Percentiles rank a stretch among this genome's conserved stretches.
Conservation (phyloP, 331 rosid genomes). For the Malus hybrid region DNA sequence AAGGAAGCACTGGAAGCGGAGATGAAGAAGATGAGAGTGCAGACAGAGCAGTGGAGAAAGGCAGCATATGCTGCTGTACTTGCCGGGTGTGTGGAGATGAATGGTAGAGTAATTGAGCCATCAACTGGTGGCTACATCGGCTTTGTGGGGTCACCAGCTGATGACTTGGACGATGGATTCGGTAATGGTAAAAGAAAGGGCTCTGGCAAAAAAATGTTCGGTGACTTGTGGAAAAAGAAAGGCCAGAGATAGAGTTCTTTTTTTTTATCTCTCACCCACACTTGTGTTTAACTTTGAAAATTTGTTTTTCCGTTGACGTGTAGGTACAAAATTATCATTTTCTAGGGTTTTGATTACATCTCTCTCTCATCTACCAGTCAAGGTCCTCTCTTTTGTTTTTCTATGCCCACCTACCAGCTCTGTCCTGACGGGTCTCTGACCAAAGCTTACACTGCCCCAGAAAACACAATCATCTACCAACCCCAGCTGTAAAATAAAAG, state of each 20-base stretch:
- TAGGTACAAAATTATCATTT: neutral
- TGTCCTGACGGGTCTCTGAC: no score
- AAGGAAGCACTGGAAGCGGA: slow-evolving; percentile 61
- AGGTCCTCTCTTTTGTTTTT: no score
- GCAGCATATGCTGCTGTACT: slow-evolving; percentile 89
- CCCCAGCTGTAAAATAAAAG: no score
- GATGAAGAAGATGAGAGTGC: slow-evolving; percentile 80
- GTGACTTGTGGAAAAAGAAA: slow-evolving; percentile 82
- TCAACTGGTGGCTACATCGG: slow-evolving; percentile 52
- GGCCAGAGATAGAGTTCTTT: slow-evolving; percentile 42
- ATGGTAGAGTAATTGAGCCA: slow-evolving; percentile 48
- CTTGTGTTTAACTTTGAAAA: neutral
- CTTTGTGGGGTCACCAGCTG: slow-evolving; percentile 62
- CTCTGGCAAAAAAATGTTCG: slow-evolving; percentile 74
- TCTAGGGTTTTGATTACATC: no score
- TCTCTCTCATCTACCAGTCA: no score
- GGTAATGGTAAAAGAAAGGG: slow-evolving; percentile 68
- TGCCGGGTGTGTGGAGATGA: slow-evolving; percentile 59
- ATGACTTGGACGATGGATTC: slow-evolving; percentile 59
- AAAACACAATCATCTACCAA: no score
- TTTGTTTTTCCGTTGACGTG: slow-evolving; percentile 13
- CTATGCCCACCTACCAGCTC: no score
- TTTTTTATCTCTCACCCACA: neutral
- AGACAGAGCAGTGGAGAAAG: slow-evolving; percentile 86
- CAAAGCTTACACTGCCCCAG: no score